phyloP scores from a whole-genome alignment of 1,139 yeast genomes.

The Candida sp. region DNA sequence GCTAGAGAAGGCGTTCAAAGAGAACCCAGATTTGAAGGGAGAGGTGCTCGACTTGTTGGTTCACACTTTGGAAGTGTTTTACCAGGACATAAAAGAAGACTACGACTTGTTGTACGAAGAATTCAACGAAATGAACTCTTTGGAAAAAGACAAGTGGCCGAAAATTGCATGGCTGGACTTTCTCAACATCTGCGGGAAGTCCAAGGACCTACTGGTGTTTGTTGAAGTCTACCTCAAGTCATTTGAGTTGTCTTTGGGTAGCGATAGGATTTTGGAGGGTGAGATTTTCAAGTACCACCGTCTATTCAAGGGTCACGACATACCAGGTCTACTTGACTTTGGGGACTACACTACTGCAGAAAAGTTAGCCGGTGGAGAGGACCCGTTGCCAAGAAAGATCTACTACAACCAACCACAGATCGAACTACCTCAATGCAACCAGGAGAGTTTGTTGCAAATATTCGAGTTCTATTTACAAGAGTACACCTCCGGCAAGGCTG shows the following conservation, averaged over 20 bases:
- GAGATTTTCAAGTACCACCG: constrained; percentile 13
- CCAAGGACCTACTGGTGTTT: constrained; percentile 33
- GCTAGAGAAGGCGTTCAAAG: constrained; percentile 31
- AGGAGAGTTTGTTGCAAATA: constrained; percentile 18
- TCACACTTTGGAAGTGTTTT: constrained; percentile 15
- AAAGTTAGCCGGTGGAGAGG: constrained; percentile 24
- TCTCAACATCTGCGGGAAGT: constrained; percentile 24
- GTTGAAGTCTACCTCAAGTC: constrained; percentile 35
- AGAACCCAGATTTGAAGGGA: constrained; percentile 15
- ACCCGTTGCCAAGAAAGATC: constrained; percentile 25
- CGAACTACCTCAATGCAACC: neutral
- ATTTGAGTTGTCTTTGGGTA: constrained; percentile 23
- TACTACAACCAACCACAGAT: constrained; percentile 18
- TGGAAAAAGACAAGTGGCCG: constrained; percentile 38
- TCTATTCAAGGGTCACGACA: constrained; percentile 6
- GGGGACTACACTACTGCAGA: constrained; percentile 43
- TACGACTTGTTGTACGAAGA: constrained; percentile 30
- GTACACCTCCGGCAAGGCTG: constrained; percentile 14
- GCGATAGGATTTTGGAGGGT: neutral
- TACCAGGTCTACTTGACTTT: constrained; percentile 11
- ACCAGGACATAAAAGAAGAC: constrained; percentile 25
- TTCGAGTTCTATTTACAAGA: constrained; percentile 25
- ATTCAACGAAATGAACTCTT: constrained; percentile 32
- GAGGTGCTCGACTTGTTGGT: constrained; percentile 19
- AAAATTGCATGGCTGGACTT: constrained; percentile 44